These are phyloP conservation scores for Hippophae tibetana DNA, from an alignment of 306 rosid species.

Conservation along the genomic window DNA sequence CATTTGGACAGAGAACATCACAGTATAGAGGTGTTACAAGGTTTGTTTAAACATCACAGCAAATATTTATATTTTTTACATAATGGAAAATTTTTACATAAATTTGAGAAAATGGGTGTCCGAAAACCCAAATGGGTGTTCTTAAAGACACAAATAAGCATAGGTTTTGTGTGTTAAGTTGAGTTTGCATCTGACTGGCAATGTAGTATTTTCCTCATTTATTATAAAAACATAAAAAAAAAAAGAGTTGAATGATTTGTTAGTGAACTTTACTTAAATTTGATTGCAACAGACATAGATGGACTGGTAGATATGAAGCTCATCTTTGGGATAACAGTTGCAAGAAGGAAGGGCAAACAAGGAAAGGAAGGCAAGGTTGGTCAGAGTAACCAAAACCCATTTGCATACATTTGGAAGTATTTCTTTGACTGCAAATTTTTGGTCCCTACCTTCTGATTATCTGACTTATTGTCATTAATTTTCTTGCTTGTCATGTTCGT, in stretches of 20 bases:
- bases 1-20: constrained; percentile 94
- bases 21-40: constrained; percentile 97
- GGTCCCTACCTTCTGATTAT: constrained; percentile 21
- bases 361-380: constrained; percentile 98
- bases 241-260: too few relatives aligned
- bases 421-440: constrained; percentile 1
- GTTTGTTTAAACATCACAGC: constrained; percentile 16
- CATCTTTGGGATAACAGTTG: constrained; percentile 99
- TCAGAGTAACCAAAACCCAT: constrained; percentile 2
- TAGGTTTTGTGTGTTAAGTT: too few relatives aligned
- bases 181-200: too few relatives aligned
- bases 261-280: too few relatives aligned
- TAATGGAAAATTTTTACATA: too few relatives aligned
- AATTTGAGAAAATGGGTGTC: too few relatives aligned
- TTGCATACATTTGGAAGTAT: constrained; percentile 14
- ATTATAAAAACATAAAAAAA: too few relatives aligned
- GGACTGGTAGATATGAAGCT: constrained; percentile 99
- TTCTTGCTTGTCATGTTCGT: constrained; percentile 25
- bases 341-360: constrained; percentile 96
- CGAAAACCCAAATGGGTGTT: too few relatives aligned
- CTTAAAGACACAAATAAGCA: too few relatives aligned
- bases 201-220: too few relatives aligned
- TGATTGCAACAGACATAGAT: constrained; percentile 54
- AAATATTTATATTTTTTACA: too few relatives aligned
- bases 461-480: constrained; percentile 31